phyloP scores from a whole-genome alignment of 129 eudicot species.

The Pseudognaphalium luteoalbum region DNA sequence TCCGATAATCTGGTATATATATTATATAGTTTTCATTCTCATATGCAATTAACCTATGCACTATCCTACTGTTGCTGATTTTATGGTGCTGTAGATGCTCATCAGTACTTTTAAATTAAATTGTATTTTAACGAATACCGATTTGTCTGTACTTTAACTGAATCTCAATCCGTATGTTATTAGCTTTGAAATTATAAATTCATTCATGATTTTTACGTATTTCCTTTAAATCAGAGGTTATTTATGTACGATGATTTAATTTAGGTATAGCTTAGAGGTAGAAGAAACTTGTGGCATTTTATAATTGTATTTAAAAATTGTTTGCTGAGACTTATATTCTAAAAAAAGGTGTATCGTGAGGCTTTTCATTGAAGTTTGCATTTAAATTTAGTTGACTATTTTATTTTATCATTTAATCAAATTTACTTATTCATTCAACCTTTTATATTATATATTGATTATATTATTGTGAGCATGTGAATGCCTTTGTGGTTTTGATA shows the following conservation, averaged over 20 bases:
- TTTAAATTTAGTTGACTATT: constrained; percentile 24
- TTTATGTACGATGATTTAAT: background rate
- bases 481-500: constrained; percentile 31
- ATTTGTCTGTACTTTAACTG: too few species aligned
- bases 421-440: constrained; percentile 20
- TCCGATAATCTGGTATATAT: constrained; percentile 62
- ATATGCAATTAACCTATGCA: background rate
- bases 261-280: background rate
- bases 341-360: constrained; percentile 21
- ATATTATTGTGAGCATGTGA: constrained; percentile 27
- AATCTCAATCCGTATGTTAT: too few species aligned
- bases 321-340: constrained; percentile 18
- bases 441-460: background rate
- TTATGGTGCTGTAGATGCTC: constrained; percentile 16
- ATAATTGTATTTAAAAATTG: constrained; percentile 16
- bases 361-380: constrained; percentile 31
- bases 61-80: constrained; percentile 22
- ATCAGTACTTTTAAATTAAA: constrained; percentile 1
- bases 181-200: constrained; percentile 1
- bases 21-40: background rate
- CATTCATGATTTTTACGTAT: constrained; percentile 1
- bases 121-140: background rate
- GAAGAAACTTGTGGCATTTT: constrained; percentile 29
- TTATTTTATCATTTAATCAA: background rate
- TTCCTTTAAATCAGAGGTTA: background rate